These are phyloP conservation scores for Pythium rhizo-oryzae DNA, from an alignment of 352 stramenopile genomes.

Conservation along the genomic window DNA sequence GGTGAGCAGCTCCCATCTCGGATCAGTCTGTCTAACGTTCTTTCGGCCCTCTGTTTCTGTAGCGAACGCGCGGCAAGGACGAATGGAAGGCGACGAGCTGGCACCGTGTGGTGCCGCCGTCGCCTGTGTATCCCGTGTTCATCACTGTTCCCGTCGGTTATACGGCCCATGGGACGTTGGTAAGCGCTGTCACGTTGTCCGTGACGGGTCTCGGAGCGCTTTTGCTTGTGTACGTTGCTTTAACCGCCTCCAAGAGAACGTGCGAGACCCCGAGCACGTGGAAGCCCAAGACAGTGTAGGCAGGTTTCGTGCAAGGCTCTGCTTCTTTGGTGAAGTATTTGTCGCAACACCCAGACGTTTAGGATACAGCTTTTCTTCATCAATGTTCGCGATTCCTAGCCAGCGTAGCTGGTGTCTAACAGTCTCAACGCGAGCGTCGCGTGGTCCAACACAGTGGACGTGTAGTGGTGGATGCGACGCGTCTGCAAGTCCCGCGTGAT, in stretches of 20 bases:
- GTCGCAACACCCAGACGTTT: too few relatives aligned
- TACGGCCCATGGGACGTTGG: conserved; percentile 17
- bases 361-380: not conserved
- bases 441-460: conserved; percentile 73
- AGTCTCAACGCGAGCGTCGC: conserved; percentile 65
- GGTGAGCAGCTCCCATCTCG: not conserved
- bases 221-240: conserved; percentile 24
- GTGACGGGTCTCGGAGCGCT: conserved; percentile 30
- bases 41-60: not conserved
- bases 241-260: not conserved
- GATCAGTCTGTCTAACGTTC: not conserved
- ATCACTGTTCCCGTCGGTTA: conserved; percentile 28
- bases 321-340: too few relatives aligned
- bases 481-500: conserved; percentile 78
- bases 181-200: conserved; percentile 28
- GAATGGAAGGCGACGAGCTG: conserved; percentile 3
- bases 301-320: not conserved
- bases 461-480: conserved; percentile 76
- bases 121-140: not conserved
- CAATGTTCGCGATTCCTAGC: not conserved
- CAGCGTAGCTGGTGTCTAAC: conserved; percentile 41
- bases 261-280: conserved; percentile 2
- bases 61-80: conserved; percentile 4
- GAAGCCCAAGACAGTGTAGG: conserved; percentile 14
- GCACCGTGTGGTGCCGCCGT: conserved; percentile 11